These are phyloP conservation scores for Tricholoma matsutake DNA, from an alignment of 768 basidiomycete genomes.

Conservation along the genomic window DNA sequence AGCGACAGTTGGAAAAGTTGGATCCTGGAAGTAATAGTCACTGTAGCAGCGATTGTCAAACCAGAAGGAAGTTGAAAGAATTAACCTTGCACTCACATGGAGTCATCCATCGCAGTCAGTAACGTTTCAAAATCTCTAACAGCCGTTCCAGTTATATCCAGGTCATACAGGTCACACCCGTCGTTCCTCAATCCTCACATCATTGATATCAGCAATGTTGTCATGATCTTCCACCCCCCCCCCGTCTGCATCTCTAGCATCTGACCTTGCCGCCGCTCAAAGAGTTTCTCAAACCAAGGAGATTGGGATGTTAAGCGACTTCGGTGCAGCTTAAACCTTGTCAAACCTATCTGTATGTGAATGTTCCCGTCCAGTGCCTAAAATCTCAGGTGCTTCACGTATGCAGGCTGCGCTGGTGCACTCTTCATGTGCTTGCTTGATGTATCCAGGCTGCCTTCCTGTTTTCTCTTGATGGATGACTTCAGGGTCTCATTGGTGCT, in stretches of 20 bases:
- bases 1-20: constrained; percentile 23
- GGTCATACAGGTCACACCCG: neutral
- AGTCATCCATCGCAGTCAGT: constrained; percentile 16
- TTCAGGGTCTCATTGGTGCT: too few relatives aligned
- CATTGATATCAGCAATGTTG: constrained; percentile 6
- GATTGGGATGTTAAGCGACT: constrained; percentile 22
- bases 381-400: constrained; percentile 18
- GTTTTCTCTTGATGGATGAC: neutral
- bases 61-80: neutral
- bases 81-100: constrained; percentile 11
- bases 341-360: constrained; percentile 18
- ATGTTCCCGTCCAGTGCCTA: constrained; percentile 26
- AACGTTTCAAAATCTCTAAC: constrained; percentile 15
- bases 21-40: constrained; percentile 20
- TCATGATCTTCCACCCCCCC: constrained; percentile 2
- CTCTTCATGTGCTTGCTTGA: neutral
- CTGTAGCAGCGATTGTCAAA: constrained; percentile 2
- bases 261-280: constrained; percentile 9
- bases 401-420: constrained; percentile 5
- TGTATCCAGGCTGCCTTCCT: neutral
- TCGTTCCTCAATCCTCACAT: neutral
- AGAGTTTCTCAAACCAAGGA: constrained; percentile 20
- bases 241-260: neutral
- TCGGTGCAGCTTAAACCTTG: constrained; percentile 20
- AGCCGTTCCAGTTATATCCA: neutral